Evolutionary conservation across 164 flowering plant genomes (phyloP).

Genomic region (Liriodendron chinense): DNA sequence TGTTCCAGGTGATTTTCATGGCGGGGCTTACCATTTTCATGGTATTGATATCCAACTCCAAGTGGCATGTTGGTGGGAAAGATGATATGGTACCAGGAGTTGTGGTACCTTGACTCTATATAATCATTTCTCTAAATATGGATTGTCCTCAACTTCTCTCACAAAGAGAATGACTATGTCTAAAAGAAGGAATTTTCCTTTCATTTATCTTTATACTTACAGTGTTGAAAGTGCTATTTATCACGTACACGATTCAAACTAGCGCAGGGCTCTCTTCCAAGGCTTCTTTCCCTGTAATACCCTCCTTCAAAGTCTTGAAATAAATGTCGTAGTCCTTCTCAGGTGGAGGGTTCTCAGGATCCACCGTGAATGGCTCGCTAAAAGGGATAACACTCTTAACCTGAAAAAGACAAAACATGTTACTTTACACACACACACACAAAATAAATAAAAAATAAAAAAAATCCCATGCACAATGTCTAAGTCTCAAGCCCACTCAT

Average conservation of each 20-base stretch:
- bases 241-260: conserved; percentile 33
- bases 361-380: conserved; percentile 79
- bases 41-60: background rate
- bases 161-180: background rate
- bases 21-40: background rate
- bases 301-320: conserved; percentile 80
- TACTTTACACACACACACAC: background rate
- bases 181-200: background rate
- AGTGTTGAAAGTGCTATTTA: conserved; percentile 3
- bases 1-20: background rate
- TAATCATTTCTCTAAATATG: background rate
- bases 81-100: background rate
- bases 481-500: background rate
- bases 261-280: conserved; percentile 48
- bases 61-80: background rate
- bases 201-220: conserved; percentile 1
- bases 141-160: background rate
- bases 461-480: background rate
- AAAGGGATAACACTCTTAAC: conserved; percentile 88
- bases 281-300: conserved; percentile 87
- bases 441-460: too few species aligned
- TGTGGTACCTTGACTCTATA: background rate
- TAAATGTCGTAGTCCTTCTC: conserved; percentile 80
- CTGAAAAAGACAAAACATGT: conserved; percentile 35
- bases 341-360: conserved; percentile 90